phyloP scores from a whole-genome alignment of 345 rosid genomes.

The Turritis glabra region DNA sequence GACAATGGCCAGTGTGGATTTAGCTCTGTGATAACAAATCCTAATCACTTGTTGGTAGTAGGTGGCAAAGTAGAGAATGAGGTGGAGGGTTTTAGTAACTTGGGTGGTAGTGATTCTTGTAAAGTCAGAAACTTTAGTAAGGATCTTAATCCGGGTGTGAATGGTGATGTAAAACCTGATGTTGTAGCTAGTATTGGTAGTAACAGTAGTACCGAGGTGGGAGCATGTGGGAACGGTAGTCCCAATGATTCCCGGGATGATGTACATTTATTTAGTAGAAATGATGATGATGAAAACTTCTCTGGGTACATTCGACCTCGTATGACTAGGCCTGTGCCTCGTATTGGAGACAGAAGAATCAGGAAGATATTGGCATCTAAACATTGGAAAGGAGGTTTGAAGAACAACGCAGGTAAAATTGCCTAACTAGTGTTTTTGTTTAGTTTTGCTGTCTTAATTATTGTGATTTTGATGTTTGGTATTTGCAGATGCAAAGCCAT shows the following conservation, averaged over 20 bases:
- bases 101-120: constrained; percentile 30
- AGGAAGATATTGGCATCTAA: constrained; percentile 86
- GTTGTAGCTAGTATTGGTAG: constrained; percentile 55
- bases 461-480: constrained; percentile 19
- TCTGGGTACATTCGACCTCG: constrained; percentile 69
- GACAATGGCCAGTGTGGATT: constrained; percentile 37
- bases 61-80: constrained; percentile 37
- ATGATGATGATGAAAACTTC: constrained; percentile 87
- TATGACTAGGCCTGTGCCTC: constrained; percentile 54
- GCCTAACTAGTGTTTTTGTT: constrained; percentile 7
- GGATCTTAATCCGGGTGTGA: constrained; percentile 35
- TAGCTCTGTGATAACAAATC: constrained; percentile 32
- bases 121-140: constrained; percentile 31
- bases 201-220: constrained; percentile 35
- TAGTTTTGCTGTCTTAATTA: not conserved
- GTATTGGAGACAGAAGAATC: constrained; percentile 84
- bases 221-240: constrained; percentile 19
- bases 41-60: constrained; percentile 45
- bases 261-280: constrained; percentile 75
- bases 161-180: constrained; percentile 54
- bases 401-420: constrained; percentile 24
- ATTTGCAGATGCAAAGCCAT: constrained; percentile 48
- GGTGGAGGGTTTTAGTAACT: constrained; percentile 28
- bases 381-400: constrained; percentile 64
- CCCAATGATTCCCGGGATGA: constrained; percentile 47